Evolutionary conservation across 2,329 filamentous ascomycete species (phyloP).

Genomic region (Penicillium sp.): DNA sequence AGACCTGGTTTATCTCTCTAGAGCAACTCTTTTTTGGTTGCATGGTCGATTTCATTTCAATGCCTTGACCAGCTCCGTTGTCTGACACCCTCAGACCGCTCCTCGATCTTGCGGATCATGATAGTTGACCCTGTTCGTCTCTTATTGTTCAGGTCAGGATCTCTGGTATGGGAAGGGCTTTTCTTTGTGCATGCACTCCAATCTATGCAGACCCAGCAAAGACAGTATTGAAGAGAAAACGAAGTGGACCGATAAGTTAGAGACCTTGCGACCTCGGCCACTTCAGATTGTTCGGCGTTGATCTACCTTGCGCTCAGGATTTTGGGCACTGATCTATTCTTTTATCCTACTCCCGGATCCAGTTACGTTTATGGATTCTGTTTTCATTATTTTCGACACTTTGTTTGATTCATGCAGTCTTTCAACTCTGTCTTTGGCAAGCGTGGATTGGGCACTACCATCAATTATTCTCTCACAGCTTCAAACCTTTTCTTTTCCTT

Average conservation of each 20-base stretch:
- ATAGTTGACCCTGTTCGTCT: constrained; percentile 17
- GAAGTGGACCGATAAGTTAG: constrained; percentile 11
- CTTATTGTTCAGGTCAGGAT: constrained; percentile 22
- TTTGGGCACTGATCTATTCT: constrained; percentile 24
- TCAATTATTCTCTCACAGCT: constrained; percentile 32
- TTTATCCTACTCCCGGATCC: constrained; percentile 15
- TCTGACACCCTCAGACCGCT: constrained; percentile 6
- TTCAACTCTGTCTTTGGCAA: constrained; percentile 32
- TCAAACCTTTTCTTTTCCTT: constrained; percentile 28
- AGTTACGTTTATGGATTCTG: constrained; percentile 22
- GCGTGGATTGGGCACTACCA: constrained; percentile 32
- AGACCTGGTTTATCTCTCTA: constrained; percentile 29
- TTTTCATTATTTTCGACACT: constrained; percentile 27
- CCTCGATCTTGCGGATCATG: constrained; percentile 12
- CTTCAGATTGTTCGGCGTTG: constrained; percentile 25
- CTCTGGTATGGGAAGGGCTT: constrained; percentile 18
- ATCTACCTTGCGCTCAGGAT: constrained; percentile 26
- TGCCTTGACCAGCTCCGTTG: constrained; percentile 7
- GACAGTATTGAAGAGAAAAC: constrained; percentile 17
- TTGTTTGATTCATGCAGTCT: constrained; percentile 35
- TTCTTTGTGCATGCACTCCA: constrained; percentile 22
- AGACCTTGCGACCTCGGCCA: constrained; percentile 15
- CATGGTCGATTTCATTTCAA: constrained; percentile 11
- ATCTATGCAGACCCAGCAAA: constrained; percentile 21
- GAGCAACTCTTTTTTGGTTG: constrained; percentile 29